These are phyloP conservation scores for Parietaria judaica DNA, from an alignment of 306 rosid genomes.

Conservation along the genomic window DNA sequence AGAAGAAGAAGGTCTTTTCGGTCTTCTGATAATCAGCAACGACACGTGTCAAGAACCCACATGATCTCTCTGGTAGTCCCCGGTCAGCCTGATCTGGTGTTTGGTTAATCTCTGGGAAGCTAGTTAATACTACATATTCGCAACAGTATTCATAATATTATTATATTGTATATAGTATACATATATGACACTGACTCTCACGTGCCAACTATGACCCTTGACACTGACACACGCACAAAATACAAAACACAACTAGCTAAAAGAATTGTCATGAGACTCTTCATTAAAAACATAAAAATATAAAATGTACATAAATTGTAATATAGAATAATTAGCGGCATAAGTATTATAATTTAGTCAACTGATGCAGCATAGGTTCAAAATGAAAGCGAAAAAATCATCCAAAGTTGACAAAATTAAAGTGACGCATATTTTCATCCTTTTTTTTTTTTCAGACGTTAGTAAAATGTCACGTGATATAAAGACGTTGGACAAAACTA, in stretches of 20 bases:
- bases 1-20: no score
- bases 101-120: neutral
- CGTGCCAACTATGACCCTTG: slow-evolving; percentile 24
- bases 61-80: neutral
- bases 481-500: no score
- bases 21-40: no score
- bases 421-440: no score
- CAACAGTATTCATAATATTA: neutral
- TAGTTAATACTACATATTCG: neutral
- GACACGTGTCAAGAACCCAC: slow-evolving; percentile 22
- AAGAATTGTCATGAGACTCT: slow-evolving; percentile 20
- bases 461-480: no score
- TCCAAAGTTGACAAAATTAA: no score
- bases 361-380: no score
- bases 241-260: slow-evolving; percentile 6
- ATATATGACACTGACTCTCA: slow-evolving; percentile 46
- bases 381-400: no score
- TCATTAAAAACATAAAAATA: slow-evolving; percentile 22
- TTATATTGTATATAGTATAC: neutral
- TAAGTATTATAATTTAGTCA: no score
- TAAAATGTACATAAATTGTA: no score
- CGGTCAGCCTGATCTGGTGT: neutral
- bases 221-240: neutral
- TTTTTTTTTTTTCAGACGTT: no score
- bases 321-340: no score